Percentiles rank a stretch among this genome's conserved stretches.
Evolutionary conservation across 2,329 filamentous ascomycete species (phyloP).

Genomic region (Didymella pomorum): DNA sequence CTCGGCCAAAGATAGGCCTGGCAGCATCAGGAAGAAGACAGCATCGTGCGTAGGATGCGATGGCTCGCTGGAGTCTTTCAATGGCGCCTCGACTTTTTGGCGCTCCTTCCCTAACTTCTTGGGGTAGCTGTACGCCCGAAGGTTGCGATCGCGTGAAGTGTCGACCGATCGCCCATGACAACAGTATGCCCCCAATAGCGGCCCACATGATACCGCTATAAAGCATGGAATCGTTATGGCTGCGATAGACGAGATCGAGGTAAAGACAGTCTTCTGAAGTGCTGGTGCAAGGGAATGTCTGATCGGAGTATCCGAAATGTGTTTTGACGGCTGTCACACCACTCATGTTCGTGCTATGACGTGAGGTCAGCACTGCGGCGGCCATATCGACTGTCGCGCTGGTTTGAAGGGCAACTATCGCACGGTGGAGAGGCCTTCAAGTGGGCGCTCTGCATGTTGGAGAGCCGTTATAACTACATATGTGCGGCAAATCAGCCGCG

Average conservation of each 20-base stretch:
- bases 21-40: not conserved
- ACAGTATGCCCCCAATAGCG: not conserved
- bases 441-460: not conserved
- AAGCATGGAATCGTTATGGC: not conserved
- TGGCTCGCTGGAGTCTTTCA: not conserved
- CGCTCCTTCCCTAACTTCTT: not conserved
- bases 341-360: not conserved
- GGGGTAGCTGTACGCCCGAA: not conserved
- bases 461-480: not conserved
- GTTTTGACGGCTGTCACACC: not conserved
- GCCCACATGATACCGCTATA: not conserved
- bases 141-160: not conserved
- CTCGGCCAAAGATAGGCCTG: not conserved
- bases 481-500: not conserved
- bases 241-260: not conserved
- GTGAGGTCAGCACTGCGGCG: not conserved
- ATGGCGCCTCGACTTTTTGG: not conserved
- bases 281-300: not conserved
- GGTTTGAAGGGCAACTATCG: not conserved
- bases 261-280: not conserved
- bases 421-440: not conserved
- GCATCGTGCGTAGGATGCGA: not conserved
- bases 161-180: not conserved
- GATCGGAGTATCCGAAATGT: not conserved
- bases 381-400: not conserved